Conservation (phyloP, 306 rosid genomes). For the Mucuna pruriens region DNA sequence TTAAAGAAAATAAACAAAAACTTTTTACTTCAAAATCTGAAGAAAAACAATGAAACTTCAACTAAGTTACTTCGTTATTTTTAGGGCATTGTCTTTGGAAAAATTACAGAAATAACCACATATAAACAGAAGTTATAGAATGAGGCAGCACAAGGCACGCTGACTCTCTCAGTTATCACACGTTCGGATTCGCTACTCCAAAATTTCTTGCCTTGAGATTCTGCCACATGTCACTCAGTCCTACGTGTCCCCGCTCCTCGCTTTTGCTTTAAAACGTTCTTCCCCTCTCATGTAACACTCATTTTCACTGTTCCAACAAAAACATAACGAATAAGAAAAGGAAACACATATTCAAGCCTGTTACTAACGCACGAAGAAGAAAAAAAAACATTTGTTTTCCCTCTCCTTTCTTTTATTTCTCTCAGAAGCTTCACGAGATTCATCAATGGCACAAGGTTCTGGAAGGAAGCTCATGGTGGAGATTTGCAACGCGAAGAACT, state of each 20-base stretch:
- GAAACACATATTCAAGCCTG: not conserved
- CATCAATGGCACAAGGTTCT: slow-evolving; percentile 61
- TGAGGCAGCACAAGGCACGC: slow-evolving; percentile 49
- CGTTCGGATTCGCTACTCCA: not conserved
- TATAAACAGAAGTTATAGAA: not conserved
- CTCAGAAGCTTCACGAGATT: not conserved
- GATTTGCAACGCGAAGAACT: slow-evolving; percentile 77
- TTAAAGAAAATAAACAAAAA: too few relatives aligned
- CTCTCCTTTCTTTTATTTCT: not conserved
- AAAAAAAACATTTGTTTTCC: not conserved
- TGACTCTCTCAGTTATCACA: slow-evolving; percentile 37
- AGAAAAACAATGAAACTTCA: not conserved
- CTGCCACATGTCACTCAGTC: slow-evolving; percentile 48
- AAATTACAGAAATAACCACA: not conserved
- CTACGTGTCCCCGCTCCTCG: slow-evolving; percentile 63
- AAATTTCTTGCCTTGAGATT: slow-evolving; percentile 10
- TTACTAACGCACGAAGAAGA: not conserved
- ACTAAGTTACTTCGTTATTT: not conserved
- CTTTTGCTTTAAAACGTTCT: slow-evolving; percentile 10
- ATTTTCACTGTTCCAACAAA: slow-evolving; percentile 5
- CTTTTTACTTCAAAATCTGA: not conserved
- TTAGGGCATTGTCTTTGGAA: not conserved
- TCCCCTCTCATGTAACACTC: too few relatives aligned
- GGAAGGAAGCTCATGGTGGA: slow-evolving; percentile 73
- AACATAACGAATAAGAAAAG: not conserved